Conservation (phyloP, 73 alveolate species). For the Blepharisma japonicum region DNA sequence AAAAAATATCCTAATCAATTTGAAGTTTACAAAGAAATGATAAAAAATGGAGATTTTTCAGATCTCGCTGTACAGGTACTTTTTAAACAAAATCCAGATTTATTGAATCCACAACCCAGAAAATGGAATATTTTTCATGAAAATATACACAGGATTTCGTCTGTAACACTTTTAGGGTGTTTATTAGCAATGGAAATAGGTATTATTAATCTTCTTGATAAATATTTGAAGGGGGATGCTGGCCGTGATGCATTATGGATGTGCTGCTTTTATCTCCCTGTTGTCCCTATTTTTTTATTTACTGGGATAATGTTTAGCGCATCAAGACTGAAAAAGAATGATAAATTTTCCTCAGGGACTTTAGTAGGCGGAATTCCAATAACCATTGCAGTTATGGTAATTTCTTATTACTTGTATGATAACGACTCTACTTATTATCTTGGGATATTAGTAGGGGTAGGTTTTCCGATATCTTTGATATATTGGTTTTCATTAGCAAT, state of each 20-base stretch:
- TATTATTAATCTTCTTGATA: neutral
- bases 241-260: neutral
- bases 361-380: neutral
- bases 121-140: neutral
- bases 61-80: neutral
- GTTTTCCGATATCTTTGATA: neutral
- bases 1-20: conserved; percentile 9
- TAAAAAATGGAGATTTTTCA: neutral
- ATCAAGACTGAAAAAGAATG: neutral
- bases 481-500: conserved; percentile 8
- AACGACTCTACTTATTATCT: neutral
- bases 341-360: neutral
- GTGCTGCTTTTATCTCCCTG: neutral
- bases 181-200: neutral
- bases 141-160: neutral
- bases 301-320: neutral
- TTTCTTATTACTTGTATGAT: neutral
- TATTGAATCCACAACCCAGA: neutral
- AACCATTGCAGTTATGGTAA: no score
- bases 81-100: neutral
- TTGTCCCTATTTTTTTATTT: neutral
- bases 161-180: neutral
- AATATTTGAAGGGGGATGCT: neutral
- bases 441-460: neutral
- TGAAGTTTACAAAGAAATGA: neutral